Evolutionary conservation across 2,329 filamentous ascomycete genomes (phyloP).

Genomic region (Neonectria hederae): DNA sequence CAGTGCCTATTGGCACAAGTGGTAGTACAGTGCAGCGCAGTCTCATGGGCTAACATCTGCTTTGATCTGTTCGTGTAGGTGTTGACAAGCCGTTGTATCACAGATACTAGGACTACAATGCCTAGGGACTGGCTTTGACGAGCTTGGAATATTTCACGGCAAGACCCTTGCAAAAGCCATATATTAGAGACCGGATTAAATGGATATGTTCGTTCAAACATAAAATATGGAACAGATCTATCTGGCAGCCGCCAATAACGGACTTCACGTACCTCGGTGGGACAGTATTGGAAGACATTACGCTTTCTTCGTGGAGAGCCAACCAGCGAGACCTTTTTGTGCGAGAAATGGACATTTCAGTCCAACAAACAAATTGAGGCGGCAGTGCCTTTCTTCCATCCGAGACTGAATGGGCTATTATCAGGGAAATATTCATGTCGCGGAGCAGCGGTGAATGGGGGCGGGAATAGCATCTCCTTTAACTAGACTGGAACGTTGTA

Average conservation of each 20-base stretch:
- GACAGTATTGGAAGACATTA: slow-evolving; percentile 34
- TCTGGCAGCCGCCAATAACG: slow-evolving; percentile 21
- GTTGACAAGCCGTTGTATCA: no score
- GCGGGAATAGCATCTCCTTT: not conserved
- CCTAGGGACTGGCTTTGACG: no score
- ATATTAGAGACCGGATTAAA: no score
- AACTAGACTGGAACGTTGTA: no score
- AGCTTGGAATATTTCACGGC: no score
- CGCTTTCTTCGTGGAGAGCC: slow-evolving; percentile 36
- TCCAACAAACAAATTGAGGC: slow-evolving; percentile 40
- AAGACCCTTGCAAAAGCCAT: no score
- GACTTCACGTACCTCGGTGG: slow-evolving; percentile 43
- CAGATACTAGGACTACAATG: no score
- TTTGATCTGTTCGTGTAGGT: slow-evolving; percentile 45
- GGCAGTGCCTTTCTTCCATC: slow-evolving; percentile 38
- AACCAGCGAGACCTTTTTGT: slow-evolving; percentile 44
- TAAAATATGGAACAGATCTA: no score
- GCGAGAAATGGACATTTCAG: slow-evolving; percentile 42
- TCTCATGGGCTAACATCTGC: slow-evolving; percentile 40
- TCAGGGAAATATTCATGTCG: not conserved
- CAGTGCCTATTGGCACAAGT: slow-evolving; percentile 37
- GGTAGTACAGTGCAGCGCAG: slow-evolving; percentile 28
- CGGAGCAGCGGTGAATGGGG: not conserved
- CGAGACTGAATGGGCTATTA: not conserved
- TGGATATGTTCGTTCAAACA: no score